A percentile compares a stretch with the other conserved stretches of the same genome.
These are phyloP conservation scores for Stenogyne calaminthoides DNA, from an alignment of 305 asterid species.

Conservation along the genomic window DNA sequence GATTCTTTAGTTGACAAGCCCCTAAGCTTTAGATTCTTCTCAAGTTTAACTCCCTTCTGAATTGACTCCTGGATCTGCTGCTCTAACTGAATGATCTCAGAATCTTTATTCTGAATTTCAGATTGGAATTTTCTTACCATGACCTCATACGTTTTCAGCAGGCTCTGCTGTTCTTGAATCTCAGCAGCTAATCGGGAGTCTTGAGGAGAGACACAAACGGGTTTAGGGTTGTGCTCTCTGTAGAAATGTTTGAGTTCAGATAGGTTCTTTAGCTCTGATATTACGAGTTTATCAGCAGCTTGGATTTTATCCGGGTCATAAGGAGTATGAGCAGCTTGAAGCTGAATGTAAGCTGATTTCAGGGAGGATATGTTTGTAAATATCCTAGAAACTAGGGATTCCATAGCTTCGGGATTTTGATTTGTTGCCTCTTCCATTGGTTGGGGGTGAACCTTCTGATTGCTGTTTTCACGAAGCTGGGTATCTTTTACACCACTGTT, in stretches of 20 bases:
- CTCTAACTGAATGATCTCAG: conserved; percentile 82
- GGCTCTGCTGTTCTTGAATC: conserved; percentile 96
- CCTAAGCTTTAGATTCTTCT: conserved; percentile 93
- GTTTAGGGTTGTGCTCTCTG: conserved; percentile 94
- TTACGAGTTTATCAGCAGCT: conserved; percentile 95
- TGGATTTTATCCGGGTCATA: conserved; percentile 96
- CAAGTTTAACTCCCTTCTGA: conserved; percentile 88
- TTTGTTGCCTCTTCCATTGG: conserved; percentile 94
- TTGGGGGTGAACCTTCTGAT: conserved; percentile 98
- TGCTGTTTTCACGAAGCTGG: conserved; percentile 93
- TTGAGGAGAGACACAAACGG: conserved; percentile 86
- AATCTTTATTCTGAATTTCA: conserved; percentile 93
- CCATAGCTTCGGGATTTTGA: conserved; percentile 93
- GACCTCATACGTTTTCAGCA: conserved; percentile 91
- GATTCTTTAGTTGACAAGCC: conserved; percentile 86
- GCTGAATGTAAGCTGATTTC: conserved; percentile 91
- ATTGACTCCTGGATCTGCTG: conserved; percentile 90
- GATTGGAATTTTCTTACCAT: conserved; percentile 98
- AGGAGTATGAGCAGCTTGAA: conserved; percentile 95
- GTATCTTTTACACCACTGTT: conserved; percentile 80
- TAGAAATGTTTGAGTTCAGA: conserved; percentile 97
- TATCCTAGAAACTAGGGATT: conserved; percentile 75
- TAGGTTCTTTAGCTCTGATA: conserved; percentile 85
- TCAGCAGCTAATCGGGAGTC: conserved; percentile 98
- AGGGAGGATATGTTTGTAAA: conserved; percentile 86